Evolutionary conservation across 2,329 filamentous ascomycete genomes (phyloP).

Genomic region (Claviceps pusilla): DNA sequence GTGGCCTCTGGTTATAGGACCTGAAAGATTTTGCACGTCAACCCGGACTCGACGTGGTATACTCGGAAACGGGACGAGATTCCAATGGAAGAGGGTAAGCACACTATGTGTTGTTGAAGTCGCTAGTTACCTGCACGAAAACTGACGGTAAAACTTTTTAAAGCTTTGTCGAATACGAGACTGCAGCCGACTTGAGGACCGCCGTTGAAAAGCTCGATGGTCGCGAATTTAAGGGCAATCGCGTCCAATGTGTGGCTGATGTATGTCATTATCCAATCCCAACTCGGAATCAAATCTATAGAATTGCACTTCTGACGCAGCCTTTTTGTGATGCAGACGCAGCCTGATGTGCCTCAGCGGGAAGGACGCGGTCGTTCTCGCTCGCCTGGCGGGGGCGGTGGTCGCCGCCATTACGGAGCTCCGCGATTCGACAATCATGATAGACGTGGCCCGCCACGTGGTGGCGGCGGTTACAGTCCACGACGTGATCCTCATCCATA

Average conservation of each 20-base stretch:
- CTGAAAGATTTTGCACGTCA: slow-evolving; percentile 98
- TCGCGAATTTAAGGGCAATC: slow-evolving; percentile 80
- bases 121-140: neutral
- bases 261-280: slow-evolving; percentile 39
- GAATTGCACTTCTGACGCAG: neutral
- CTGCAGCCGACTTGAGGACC: slow-evolving; percentile 70
- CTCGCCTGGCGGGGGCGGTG: slow-evolving; percentile 34
- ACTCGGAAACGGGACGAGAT: slow-evolving; percentile 88
- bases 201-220: slow-evolving; percentile 92
- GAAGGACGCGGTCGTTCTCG: slow-evolving; percentile 60
- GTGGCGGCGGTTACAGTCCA: slow-evolving; percentile 51
- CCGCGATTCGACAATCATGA: slow-evolving; percentile 61
- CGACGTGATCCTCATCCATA: slow-evolving; percentile 50
- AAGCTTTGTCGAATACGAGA: slow-evolving; percentile 97
- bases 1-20: slow-evolving; percentile 74
- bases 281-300: neutral
- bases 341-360: slow-evolving; percentile 58
- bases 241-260: slow-evolving; percentile 75
- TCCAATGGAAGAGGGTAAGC: slow-evolving; percentile 81
- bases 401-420: slow-evolving; percentile 47
- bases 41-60: slow-evolving; percentile 93
- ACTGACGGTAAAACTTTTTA: neutral
- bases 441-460: slow-evolving; percentile 49
- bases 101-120: neutral
- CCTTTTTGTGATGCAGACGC: slow-evolving; percentile 39